Evolutionary conservation across 1,139 yeast species (phyloP), one percentile per base, ranked within the genome.

Genomic region (Lodderomyces jiufengensis): DNA sequence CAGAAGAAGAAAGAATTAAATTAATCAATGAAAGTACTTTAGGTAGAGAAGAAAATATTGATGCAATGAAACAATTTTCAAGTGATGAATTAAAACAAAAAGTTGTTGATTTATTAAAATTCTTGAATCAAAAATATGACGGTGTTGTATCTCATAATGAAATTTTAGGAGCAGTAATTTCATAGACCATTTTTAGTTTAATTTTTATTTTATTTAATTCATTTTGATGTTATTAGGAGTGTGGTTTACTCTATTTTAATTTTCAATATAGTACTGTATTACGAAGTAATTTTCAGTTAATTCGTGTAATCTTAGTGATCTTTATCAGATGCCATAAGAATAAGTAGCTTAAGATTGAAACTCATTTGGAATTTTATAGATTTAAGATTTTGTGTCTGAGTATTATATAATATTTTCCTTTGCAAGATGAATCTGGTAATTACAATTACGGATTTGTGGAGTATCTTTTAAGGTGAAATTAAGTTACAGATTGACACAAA

Each of bases 21-120:
- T 68, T 84, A 54, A 79, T 79, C 43, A 73, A 70, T 51, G 87
- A 82, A 54, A 74, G 85, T 41, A 83, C 95, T 28, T 67, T 84
- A 52, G 95, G 94, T 44, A 80, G 92, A 71, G 92, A 83, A 61
- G 88, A 82, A 59, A 78, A 80, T 61, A 70, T 81, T 55, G 92
- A 82, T 49, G 73, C 83, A 58, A 66, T 79, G 61, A 84, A 80
- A 63, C 95, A 86, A 61, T 86, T 87, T 63, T 83, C 80, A 48
- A 68, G 66, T 44, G 84, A 73, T 14, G 90, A 78, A 43, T 70
- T 80, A 54, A 80, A 77, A 57, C 59, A 57, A 34, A 76, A 78
- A 60, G 84, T 84, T 38, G 60, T 84, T 45, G 83, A 75, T 45
- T 73, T 87, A 55, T 74, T 87, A 60, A 84, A 80, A 58, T 83